These are phyloP conservation scores for Ophiocordyceps camponoti-saundersi DNA, from an alignment of 2,329 filamentous ascomycete species.

Conservation along the genomic window DNA sequence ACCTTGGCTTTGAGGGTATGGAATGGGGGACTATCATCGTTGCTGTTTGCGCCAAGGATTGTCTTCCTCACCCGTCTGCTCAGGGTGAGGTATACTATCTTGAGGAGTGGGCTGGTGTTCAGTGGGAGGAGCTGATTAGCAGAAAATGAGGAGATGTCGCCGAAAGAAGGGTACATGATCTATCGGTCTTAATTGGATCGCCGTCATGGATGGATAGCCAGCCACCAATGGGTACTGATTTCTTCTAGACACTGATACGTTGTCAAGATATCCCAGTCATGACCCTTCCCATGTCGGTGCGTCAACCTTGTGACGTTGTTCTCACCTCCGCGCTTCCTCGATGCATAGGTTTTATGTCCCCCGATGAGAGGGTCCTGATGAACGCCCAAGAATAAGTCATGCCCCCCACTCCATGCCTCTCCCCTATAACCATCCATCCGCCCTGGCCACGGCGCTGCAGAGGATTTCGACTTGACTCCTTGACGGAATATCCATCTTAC, in stretches of 20 bases:
- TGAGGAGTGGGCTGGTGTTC: constrained; percentile 95
- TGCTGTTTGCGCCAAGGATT: constrained; percentile 70
- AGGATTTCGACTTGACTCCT: not conserved
- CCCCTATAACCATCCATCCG: not conserved
- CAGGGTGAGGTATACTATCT: constrained; percentile 57
- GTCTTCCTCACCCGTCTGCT: constrained; percentile 39
- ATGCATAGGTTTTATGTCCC: no score
- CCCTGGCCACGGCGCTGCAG: not conserved
- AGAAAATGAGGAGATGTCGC: constrained; percentile 7
- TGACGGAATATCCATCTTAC: not conserved
- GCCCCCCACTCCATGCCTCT: no score
- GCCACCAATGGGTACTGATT: no score
- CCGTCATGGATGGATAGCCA: no score
- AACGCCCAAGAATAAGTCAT: not conserved
- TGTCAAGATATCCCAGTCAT: no score
- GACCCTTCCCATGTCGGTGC: no score
- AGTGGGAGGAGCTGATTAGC: constrained; percentile 70
- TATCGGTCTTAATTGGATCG: no score
- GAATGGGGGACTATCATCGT: constrained; percentile 93
- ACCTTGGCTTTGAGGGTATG: constrained; percentile 66
- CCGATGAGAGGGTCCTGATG: not conserved
- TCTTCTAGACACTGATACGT: no score
- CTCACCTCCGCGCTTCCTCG: no score
- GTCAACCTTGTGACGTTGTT: no score
- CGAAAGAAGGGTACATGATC: no score